Percentiles rank a stretch among this genome's conserved stretches.
Evolutionary conservation across 495 filamentous ascomycete species (phyloP).

Genomic region (Margaritispora aquatica): DNA sequence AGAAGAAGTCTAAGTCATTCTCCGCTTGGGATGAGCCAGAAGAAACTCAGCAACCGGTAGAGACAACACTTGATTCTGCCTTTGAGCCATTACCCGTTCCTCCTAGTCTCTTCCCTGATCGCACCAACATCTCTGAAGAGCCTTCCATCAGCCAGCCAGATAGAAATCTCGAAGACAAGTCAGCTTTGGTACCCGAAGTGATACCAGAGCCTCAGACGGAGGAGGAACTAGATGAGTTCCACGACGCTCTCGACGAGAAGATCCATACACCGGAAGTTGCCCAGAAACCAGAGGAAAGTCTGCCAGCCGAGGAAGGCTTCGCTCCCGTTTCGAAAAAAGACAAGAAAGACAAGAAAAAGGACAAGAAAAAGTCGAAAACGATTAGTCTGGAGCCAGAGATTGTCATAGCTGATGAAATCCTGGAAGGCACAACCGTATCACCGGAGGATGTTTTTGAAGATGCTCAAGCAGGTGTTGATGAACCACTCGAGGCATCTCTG

Average conservation of each 20-base stretch:
- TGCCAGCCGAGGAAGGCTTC: not conserved
- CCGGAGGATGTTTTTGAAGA: slow-evolving; percentile 6
- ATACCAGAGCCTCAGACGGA: not conserved
- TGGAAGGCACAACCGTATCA: not conserved
- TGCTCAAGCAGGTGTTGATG: slow-evolving; percentile 6
- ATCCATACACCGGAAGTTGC: not conserved
- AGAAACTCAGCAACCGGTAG: not conserved
- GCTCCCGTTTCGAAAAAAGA: slow-evolving; percentile 24
- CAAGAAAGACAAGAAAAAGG: slow-evolving; percentile 34
- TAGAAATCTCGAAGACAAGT: not conserved
- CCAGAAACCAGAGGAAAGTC: not conserved
- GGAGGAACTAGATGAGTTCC: not conserved
- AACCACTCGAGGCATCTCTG: slow-evolving; percentile 6
- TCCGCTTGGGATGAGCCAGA: slow-evolving; percentile 11
- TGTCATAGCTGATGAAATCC: not conserved
- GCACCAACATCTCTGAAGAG: not conserved
- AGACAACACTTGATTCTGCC: not conserved
- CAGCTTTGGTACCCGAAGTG: not conserved
- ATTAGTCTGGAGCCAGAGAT: slow-evolving; percentile 18
- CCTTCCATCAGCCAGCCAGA: not conserved
- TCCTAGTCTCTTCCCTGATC: not conserved
- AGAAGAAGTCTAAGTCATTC: slow-evolving; percentile 26
- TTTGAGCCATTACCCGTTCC: not conserved
- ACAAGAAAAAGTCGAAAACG: slow-evolving; percentile 34
- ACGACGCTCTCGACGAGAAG: not conserved